A percentile compares a stretch with the other conserved stretches of the same genome.
These are phyloP conservation scores for Exophiala sp. DNA, from an alignment of 2,329 filamentous ascomycete species.

Conservation along the genomic window DNA sequence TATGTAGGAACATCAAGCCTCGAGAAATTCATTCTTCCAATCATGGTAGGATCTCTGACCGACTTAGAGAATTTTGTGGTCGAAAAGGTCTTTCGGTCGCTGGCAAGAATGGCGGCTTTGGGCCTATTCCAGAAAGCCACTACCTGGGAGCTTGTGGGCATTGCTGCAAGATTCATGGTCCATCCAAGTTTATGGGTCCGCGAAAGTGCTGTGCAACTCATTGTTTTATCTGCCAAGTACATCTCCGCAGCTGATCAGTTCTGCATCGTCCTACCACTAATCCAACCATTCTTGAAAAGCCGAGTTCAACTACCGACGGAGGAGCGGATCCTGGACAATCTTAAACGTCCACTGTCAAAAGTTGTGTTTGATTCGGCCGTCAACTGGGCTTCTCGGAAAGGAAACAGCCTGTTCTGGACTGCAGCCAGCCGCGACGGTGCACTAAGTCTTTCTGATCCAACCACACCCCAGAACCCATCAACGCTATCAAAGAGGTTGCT, in stretches of 20 bases:
- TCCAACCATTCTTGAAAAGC: conserved; percentile 77
- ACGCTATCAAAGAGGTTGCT: conserved; percentile 54
- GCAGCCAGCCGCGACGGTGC: conserved; percentile 66
- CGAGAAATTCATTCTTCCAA: conserved; percentile 89
- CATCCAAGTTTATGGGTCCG: conserved; percentile 96
- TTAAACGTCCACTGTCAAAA: conserved; percentile 78
- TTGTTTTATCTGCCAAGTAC: conserved; percentile 71
- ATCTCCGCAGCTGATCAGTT: conserved; percentile 75
- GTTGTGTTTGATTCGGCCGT: conserved; percentile 80
- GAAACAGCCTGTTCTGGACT: conserved; percentile 85
- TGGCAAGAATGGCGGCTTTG: conserved; percentile 82
- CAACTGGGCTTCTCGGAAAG: conserved; percentile 77
- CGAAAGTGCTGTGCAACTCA: conserved; percentile 80
- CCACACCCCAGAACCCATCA: conserved; percentile 46
- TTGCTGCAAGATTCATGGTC: conserved; percentile 79
- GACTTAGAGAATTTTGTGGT: conserved; percentile 94
- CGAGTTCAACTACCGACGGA: conserved; percentile 68
- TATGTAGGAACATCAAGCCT: conserved; percentile 85
- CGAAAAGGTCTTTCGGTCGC: conserved; percentile 80
- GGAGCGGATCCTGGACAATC: conserved; percentile 68
- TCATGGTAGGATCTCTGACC: conserved; percentile 92
- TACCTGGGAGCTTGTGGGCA: conserved; percentile 82
- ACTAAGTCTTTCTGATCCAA: conserved; percentile 62
- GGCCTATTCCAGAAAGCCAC: conserved; percentile 82
- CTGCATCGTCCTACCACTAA: conserved; percentile 76